These are phyloP conservation scores for Amanita phalloides DNA, from an alignment of 768 basidiomycete species.

Conservation along the genomic window DNA sequence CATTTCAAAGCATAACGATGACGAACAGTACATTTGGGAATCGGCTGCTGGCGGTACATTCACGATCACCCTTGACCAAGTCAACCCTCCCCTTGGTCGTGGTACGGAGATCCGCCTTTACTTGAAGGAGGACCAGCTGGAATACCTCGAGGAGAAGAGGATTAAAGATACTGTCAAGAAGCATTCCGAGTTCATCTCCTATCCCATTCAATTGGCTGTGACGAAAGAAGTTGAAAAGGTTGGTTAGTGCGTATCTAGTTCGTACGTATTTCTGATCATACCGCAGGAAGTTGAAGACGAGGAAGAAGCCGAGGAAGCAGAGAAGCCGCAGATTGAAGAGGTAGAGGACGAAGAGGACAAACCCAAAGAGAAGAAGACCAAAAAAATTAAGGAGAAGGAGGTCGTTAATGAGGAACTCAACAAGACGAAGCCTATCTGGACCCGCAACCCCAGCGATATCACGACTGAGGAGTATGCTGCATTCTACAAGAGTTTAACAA, in stretches of 20 bases:
- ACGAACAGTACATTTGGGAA: constrained; percentile 99
- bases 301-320: constrained; percentile 84
- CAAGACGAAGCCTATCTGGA: constrained; percentile 99
- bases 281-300: constrained; percentile 17
- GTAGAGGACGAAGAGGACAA: constrained; percentile 77
- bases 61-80: constrained; percentile 91
- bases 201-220: constrained; percentile 97
- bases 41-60: constrained; percentile 99
- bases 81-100: constrained; percentile 86
- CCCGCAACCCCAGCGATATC: constrained; percentile 94
- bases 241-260: constrained; percentile 11
- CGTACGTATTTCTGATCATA: constrained; percentile 8
- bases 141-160: constrained; percentile 98
- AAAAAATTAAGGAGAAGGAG: constrained; percentile 86
- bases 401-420: constrained; percentile 95
- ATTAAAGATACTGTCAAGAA: constrained; percentile 99
- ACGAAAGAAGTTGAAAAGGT: constrained; percentile 99
- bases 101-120: constrained; percentile 87
- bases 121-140: constrained; percentile 98
- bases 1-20: constrained; percentile 99
- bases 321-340: constrained; percentile 74
- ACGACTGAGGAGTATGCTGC: constrained; percentile 84
- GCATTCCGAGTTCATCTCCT: constrained; percentile 99
- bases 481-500: constrained; percentile 99
- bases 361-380: constrained; percentile 85